These are phyloP conservation scores for Globisporangium ultimum DNA, from an alignment of 352 stramenopile genomes.

Conservation along the genomic window DNA sequence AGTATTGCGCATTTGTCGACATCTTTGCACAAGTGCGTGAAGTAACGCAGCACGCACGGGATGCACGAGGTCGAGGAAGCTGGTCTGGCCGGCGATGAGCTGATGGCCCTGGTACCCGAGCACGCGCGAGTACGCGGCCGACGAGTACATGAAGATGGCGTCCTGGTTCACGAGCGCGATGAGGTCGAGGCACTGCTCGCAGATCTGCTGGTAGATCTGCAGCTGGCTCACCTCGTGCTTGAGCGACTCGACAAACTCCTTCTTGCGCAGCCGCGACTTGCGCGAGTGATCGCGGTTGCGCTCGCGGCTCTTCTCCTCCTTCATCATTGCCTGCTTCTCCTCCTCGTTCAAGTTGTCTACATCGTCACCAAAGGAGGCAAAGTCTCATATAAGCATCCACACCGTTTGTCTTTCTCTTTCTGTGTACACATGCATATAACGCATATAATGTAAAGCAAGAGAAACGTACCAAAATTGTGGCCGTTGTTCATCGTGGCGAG, in stretches of 20 bases:
- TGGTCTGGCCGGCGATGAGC: conserved; percentile 67
- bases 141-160: conserved; percentile 66
- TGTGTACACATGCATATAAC: neutral
- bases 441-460: conserved; percentile 2
- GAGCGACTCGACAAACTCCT: conserved; percentile 93
- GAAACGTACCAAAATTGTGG: conserved; percentile 41
- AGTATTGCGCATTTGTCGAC: too few species aligned
- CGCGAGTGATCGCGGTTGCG: conserved; percentile 94
- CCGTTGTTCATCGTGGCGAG: conserved; percentile 75
- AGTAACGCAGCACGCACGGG: conserved; percentile 38
- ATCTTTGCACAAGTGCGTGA: conserved; percentile 1
- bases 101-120: conserved; percentile 79
- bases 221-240: conserved; percentile 86
- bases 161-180: conserved; percentile 73
- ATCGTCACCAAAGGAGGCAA: conserved; percentile 10
- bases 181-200: conserved; percentile 75
- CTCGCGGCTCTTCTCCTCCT: conserved; percentile 86
- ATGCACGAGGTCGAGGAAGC: conserved; percentile 83
- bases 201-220: conserved; percentile 85
- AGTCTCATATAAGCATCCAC: neutral
- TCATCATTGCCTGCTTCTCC: conserved; percentile 72
- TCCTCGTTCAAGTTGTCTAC: conserved; percentile 76
- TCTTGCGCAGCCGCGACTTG: conserved; percentile 94
- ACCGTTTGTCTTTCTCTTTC: neutral
- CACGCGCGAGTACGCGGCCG: conserved; percentile 61